Conservation (phyloP, 495 filamentous ascomycete species). For the Penicilliopsis zonata region DNA sequence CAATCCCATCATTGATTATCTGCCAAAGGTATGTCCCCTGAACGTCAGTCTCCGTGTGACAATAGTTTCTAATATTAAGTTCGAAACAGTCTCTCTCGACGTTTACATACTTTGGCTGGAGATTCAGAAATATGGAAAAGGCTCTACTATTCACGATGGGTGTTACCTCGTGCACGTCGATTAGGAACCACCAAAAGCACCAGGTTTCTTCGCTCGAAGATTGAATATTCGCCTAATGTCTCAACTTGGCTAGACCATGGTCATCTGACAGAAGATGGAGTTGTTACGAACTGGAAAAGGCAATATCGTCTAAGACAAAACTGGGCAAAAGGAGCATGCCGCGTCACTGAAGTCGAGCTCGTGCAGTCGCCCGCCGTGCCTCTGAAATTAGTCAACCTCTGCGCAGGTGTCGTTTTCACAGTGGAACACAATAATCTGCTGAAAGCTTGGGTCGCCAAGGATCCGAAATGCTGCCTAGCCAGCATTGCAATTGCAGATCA, state of each 20-base stretch:
- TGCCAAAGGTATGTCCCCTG: constrained; percentile 49
- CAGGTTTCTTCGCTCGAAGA: constrained; percentile 18
- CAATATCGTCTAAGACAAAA: constrained; percentile 87
- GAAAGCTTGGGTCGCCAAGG: constrained; percentile 64
- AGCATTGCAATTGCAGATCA: constrained; percentile 10
- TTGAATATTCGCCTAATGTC: constrained; percentile 57
- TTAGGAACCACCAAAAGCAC: constrained; percentile 55
- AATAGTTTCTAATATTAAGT: constrained; percentile 4
- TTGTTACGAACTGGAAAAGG: constrained; percentile 67
- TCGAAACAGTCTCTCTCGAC: constrained; percentile 52
- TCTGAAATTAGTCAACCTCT: constrained; percentile 56
- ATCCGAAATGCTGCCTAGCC: constrained; percentile 24
- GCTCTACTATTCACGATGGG: constrained; percentile 80
- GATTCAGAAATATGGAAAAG: constrained; percentile 90
- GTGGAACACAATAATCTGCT: constrained; percentile 60
- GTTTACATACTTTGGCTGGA: constrained; percentile 58
- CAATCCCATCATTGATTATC: constrained; percentile 52
- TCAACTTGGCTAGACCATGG: constrained; percentile 78
- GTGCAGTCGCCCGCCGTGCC: constrained; percentile 40
- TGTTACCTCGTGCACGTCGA: constrained; percentile 67
- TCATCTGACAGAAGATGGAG: constrained; percentile 38
- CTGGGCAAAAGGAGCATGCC: constrained; percentile 77
- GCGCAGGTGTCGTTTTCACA: constrained; percentile 65
- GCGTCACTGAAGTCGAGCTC: constrained; percentile 63
- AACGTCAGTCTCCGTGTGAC: not conserved